A percentile compares a stretch with the other conserved stretches of the same genome.
Evolutionary conservation across 2,329 filamentous ascomycete species (phyloP).

Genomic region (Ilyonectria robusta): DNA sequence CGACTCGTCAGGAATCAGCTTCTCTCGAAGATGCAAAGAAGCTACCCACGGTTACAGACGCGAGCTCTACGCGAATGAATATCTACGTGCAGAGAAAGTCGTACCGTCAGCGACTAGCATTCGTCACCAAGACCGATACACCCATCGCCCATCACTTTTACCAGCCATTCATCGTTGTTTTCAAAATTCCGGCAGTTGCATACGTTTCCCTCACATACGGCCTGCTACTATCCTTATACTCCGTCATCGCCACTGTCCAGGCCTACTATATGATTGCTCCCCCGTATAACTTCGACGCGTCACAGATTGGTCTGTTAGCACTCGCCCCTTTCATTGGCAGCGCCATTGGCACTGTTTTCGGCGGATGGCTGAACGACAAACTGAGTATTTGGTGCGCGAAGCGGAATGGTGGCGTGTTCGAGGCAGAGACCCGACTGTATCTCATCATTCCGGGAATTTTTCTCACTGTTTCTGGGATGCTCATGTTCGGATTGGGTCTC

Average conservation of each 20-base stretch:
- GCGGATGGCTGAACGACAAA: conserved; percentile 57
- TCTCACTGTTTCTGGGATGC: conserved; percentile 49
- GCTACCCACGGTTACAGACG: background rate
- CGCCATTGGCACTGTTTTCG: conserved; percentile 51
- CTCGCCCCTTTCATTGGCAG: conserved; percentile 54
- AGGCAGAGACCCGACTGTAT: conserved; percentile 60
- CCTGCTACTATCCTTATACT: conserved; percentile 54
- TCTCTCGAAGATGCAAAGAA: background rate
- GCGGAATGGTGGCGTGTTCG: conserved; percentile 56
- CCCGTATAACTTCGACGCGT: conserved; percentile 47
- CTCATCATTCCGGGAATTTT: conserved; percentile 46
- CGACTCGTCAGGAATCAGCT: background rate
- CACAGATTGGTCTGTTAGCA: conserved; percentile 44
- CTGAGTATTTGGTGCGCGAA: conserved; percentile 54
- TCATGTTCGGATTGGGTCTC: conserved; percentile 55
- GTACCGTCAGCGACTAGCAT: conserved; percentile 40
- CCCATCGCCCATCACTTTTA: conserved; percentile 25
- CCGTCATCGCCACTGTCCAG: conserved; percentile 37
- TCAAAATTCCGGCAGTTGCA: conserved; percentile 51
- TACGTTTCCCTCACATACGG: conserved; percentile 59
- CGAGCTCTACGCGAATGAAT: background rate
- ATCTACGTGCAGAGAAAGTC: conserved; percentile 30
- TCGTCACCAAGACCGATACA: conserved; percentile 36
- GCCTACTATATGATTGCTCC: conserved; percentile 47
- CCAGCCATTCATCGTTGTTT: conserved; percentile 31